These are phyloP conservation scores for Aspergillus intermedius DNA, from an alignment of 2,329 filamentous ascomycete species.

Conservation along the genomic window DNA sequence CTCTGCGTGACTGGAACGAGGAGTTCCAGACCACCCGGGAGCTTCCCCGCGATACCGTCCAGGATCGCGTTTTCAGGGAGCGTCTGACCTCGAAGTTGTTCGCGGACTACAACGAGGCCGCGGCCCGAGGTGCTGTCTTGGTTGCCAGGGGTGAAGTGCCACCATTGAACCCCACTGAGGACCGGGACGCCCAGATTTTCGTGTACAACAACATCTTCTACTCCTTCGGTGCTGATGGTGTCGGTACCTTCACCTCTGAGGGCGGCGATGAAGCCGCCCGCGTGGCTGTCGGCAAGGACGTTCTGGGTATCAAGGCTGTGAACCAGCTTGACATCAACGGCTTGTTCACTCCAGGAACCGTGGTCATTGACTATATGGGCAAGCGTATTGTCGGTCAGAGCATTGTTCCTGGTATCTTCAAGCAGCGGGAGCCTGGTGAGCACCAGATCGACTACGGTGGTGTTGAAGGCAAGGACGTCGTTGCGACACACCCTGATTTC, in stretches of 20 bases:
- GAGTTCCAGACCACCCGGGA: slow-evolving; percentile 97
- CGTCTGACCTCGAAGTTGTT: slow-evolving; percentile 91
- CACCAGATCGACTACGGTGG: slow-evolving; percentile 99
- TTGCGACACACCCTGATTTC: slow-evolving; percentile 85
- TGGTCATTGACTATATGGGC: slow-evolving; percentile 93
- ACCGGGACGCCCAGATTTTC: slow-evolving; percentile 89
- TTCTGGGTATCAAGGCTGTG: slow-evolving; percentile 85
- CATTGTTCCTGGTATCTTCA: slow-evolving; percentile 98
- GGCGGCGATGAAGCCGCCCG: slow-evolving; percentile 94
- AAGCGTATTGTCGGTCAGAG: slow-evolving; percentile 97
- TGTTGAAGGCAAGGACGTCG: slow-evolving; percentile 92
- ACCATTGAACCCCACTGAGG: slow-evolving; percentile 90
- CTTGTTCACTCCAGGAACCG: slow-evolving; percentile 89
- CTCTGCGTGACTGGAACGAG: slow-evolving; percentile 95
- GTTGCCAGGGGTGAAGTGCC: slow-evolving; percentile 90
- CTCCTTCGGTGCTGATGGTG: slow-evolving; percentile 94
- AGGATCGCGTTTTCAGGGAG: slow-evolving; percentile 93
- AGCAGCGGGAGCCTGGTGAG: slow-evolving; percentile 93
- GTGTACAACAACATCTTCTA: slow-evolving; percentile 99
- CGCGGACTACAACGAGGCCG: slow-evolving; percentile 95
- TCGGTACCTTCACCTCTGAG: slow-evolving; percentile 93
- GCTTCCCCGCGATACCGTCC: slow-evolving; percentile 84
- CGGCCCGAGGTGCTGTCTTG: slow-evolving; percentile 81
- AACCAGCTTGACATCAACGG: slow-evolving; percentile 96
- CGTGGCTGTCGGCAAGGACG: slow-evolving; percentile 94